Conservation (phyloP, 2,329 filamentous ascomycete species). For the Fusarium sp. region DNA sequence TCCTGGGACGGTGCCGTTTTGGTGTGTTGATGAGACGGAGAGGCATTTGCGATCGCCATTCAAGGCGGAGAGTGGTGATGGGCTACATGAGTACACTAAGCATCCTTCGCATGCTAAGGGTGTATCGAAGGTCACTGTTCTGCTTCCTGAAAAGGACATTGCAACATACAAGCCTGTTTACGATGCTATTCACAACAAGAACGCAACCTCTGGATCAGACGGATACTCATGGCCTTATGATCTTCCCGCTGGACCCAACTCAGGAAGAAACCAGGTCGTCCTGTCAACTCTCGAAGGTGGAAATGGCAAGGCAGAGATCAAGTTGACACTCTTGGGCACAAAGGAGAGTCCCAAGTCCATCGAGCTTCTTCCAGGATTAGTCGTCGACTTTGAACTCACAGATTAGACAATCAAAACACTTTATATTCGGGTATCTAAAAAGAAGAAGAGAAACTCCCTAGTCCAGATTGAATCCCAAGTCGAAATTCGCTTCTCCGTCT, state of each 20-base stretch:
- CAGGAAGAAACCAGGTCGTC: constrained; percentile 25
- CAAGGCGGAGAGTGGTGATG: constrained; percentile 33
- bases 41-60: constrained; percentile 65
- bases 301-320: constrained; percentile 21
- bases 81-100: constrained; percentile 37
- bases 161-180: constrained; percentile 38
- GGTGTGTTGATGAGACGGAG: constrained; percentile 70
- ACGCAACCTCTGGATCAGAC: not conserved
- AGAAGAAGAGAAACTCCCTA: not conserved
- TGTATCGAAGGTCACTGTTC: constrained; percentile 56
- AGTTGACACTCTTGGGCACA: constrained; percentile 36
- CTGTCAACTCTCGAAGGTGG: constrained; percentile 10
- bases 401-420: not conserved
- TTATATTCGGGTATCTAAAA: not conserved
- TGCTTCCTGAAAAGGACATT: constrained; percentile 41
- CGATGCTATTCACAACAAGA: constrained; percentile 41
- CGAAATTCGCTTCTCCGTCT: not conserved
- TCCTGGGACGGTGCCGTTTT: constrained; percentile 69
- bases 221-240: constrained; percentile 33
- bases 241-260: constrained; percentile 20
- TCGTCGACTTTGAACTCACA: constrained; percentile 31
- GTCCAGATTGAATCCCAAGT: too few relatives aligned
- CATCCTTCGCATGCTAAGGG: constrained; percentile 65
- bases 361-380: constrained; percentile 36
- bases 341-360: constrained; percentile 36